Evolutionary conservation across 129 eudicot species (phyloP).

Genomic region (Centrapalus pauciflorus): DNA sequence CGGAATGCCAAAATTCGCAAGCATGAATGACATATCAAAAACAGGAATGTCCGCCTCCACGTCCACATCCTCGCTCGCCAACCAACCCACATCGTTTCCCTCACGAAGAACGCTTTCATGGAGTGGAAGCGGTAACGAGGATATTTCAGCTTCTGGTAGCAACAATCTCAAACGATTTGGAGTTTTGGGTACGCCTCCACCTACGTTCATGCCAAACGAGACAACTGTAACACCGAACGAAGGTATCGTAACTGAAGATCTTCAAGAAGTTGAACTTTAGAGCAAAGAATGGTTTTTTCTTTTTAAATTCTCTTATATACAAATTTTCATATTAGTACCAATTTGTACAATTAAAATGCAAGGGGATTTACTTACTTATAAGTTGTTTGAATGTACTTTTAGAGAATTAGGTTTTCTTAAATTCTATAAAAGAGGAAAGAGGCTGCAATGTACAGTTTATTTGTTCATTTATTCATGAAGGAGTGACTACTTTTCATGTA

Average conservation of each 20-base stretch:
- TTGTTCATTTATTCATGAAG: slow-evolving; percentile 33
- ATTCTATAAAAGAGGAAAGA: slow-evolving; percentile 21
- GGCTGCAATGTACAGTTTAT: slow-evolving; percentile 38
- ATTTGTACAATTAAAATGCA: slow-evolving; percentile 20
- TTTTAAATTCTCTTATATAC: not conserved
- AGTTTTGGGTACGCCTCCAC: slow-evolving; percentile 38
- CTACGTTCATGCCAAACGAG: slow-evolving; percentile 36
- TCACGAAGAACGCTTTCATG: slow-evolving; percentile 85
- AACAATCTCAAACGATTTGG: slow-evolving; percentile 45
- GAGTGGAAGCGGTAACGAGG: slow-evolving; percentile 52
- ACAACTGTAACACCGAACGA: slow-evolving; percentile 27
- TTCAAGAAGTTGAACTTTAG: slow-evolving; percentile 78
- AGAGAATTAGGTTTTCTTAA: slow-evolving; percentile 34
- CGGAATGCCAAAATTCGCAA: slow-evolving; percentile 55
- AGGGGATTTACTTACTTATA: slow-evolving; percentile 3
- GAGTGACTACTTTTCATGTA: too few relatives aligned
- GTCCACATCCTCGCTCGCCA: slow-evolving; percentile 15
- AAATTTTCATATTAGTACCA: slow-evolving; percentile 13
- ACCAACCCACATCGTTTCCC: slow-evolving; percentile 23
- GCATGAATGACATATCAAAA: slow-evolving; percentile 56
- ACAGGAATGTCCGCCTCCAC: slow-evolving; percentile 28
- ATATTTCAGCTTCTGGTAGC: slow-evolving; percentile 31
- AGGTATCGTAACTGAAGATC: too few relatives aligned
- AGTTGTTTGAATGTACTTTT: slow-evolving; percentile 26
- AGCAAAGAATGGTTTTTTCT: not conserved